A percentile compares a stretch with the other conserved stretches of the same genome.
Evolutionary conservation across 495 filamentous ascomycete species (phyloP).

Genomic region (Penicillium arizonense): DNA sequence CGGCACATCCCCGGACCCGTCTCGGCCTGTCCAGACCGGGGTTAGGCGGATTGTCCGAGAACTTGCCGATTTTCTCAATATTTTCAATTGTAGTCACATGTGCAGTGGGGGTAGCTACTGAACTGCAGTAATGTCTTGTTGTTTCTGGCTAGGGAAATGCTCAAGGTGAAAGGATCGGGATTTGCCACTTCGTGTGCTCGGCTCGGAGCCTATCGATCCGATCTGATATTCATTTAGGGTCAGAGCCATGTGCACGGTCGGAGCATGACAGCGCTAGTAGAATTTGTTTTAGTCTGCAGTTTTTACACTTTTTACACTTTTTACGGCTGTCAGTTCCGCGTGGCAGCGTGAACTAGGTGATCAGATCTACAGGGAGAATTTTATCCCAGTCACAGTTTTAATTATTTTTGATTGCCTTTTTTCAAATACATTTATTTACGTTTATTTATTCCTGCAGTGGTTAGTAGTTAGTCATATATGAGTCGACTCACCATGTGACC

Average conservation of each 20-base stretch:
- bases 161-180: not conserved
- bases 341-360: not conserved
- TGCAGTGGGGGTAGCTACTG: not conserved
- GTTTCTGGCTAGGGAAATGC: not conserved
- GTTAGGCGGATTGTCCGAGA: not conserved
- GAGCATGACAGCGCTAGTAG: constrained; percentile 1
- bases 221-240: constrained; percentile 5
- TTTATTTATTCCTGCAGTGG: too few species aligned
- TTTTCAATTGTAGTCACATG: not conserved
- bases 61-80: constrained; percentile 2
- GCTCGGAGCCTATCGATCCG: not conserved
- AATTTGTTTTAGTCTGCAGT: not conserved
- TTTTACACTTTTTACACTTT: not conserved
- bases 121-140: not conserved
- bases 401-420: not conserved
- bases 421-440: not conserved
- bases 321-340: not conserved
- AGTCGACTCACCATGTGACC: constrained; percentile 4
- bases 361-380: not conserved
- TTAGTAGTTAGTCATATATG: not conserved
- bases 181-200: constrained; percentile 1
- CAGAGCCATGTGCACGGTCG: constrained; percentile 3
- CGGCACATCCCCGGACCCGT: constrained; percentile 20
- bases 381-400: not conserved
- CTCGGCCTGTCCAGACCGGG: constrained; percentile 11